Evolutionary conservation across 202 grass and related monocot genomes (phyloP).

Genomic region (Bolboschoenoplectus hybrid): DNA sequence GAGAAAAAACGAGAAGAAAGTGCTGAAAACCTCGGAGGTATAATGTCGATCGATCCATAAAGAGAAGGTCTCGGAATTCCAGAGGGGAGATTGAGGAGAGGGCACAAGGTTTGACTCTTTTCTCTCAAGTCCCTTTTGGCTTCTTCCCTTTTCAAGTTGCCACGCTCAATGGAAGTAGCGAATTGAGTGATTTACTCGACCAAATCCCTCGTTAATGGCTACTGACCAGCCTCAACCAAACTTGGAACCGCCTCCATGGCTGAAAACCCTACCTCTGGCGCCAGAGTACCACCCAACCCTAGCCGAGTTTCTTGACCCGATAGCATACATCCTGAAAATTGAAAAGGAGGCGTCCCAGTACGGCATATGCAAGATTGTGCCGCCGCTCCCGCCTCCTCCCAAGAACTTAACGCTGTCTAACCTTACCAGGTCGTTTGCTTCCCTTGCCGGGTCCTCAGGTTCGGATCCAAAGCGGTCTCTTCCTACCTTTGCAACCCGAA

Average conservation of each 20-base stretch:
- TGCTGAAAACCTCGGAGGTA: neutral
- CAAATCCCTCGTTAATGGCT: slow-evolving; percentile 29
- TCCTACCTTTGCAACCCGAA: slow-evolving; percentile 82
- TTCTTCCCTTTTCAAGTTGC: neutral
- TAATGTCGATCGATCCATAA: slow-evolving; percentile 32
- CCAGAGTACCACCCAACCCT: slow-evolving; percentile 83
- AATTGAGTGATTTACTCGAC: neutral
- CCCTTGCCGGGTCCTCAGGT: slow-evolving; percentile 46
- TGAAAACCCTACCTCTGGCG: slow-evolving; percentile 76
- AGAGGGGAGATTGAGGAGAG: slow-evolving; percentile 7
- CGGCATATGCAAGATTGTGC: slow-evolving; percentile 99
- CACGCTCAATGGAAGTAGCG: slow-evolving; percentile 28
- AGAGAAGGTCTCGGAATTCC: slow-evolving; percentile 10
- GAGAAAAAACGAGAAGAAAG: neutral
- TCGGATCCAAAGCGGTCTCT: slow-evolving; percentile 26
- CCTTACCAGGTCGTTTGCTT: slow-evolving; percentile 73
- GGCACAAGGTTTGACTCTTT: slow-evolving; percentile 16
- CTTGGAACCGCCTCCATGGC: slow-evolving; percentile 70
- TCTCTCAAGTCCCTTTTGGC: neutral
- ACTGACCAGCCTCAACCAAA: slow-evolving; percentile 44
- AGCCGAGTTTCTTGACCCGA: slow-evolving; percentile 82
- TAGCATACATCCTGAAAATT: slow-evolving; percentile 98
- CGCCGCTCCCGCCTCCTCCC: slow-evolving; percentile 65
- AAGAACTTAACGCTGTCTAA: slow-evolving; percentile 64
- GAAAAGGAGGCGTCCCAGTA: slow-evolving; percentile 85